Base-by-base conservation (phyloP, 1,284 basidiomycete genomes). In the Phellopilus nigrolimitatus region DNA sequence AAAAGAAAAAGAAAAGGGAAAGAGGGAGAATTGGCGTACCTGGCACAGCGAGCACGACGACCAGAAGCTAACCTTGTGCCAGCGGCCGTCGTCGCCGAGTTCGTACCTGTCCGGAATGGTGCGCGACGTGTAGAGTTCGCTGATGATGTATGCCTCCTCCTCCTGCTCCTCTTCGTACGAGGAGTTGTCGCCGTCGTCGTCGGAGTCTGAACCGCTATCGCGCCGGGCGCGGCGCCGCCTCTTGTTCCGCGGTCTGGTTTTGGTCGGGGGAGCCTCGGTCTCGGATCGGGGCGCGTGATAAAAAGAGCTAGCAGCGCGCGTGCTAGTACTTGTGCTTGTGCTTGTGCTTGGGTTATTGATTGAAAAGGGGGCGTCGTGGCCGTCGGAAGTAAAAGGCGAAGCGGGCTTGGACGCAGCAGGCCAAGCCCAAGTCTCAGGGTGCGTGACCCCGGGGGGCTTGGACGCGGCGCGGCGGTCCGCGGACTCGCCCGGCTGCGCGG, bases 1-100 rank as follows among this genome's bases (percentile, higher is more conserved):
- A 17, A 37, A 46, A 54, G 49, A 56, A 56, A 27, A 42, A 49
- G 34, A 21, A 38, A 34, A 44, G 55, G 48, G 36, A 48, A 45
- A 53, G 27, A 9, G 41, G 34, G 27, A 13, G 8, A 31, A 21
- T 9, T n/a, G 17, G 53, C 62, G 59, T 59, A 72, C 70, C 34
- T 57, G 31, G 64, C 17, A 78, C 74, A 22, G 78, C 78, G 36
- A 84, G 60, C 82, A 85, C 24, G 86, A 64, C 12, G 78, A 75
- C 69, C 78, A 87, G 25, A 61, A 59, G n/a, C 71, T 66, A 3
- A 74, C 71, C 64, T 73, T 80, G 53, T 76, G 72, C 84, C 84
- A 88, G 49, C 68, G 63, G 10, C 76, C 79, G 68, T 85, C 83
- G n/a, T 66, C 48, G 13, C 71, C 79, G 59, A 72, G 61, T 47